Base-by-base conservation (phyloP, 768 basidiomycete genomes). In the Tulasnella sp. region DNA sequence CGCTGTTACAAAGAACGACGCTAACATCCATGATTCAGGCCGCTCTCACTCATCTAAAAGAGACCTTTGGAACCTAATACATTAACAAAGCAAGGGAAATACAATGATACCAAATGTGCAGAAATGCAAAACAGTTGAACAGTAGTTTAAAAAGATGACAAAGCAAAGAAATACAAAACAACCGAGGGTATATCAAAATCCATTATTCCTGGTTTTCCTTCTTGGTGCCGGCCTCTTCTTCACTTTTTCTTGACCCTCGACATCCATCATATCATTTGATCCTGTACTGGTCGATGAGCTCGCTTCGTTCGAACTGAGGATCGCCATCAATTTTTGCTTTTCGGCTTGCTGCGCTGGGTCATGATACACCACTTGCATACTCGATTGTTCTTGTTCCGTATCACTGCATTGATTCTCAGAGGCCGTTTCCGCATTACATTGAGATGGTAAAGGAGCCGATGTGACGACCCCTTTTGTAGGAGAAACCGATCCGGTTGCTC, bases 281-380 rank as follows among this genome's bases (percentile, higher is more conserved):
- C n/a, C n/a, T n/a, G n/a, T n/a, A n/a, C n/a, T n/a, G n/a, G n/a
- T n/a, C n/a, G n/a, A n/a, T n/a, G n/a, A n/a, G n/a, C n/a, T n/a
- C n/a, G n/a, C n/a, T n/a, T n/a, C n/a, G n/a, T n/a, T n/a, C n/a
- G n/a, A n/a, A n/a, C n/a, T n/a, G n/a, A n/a, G n/a, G n/a, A 84
- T 62, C 48, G 64, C 69, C 72, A 81, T 70, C 57, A 83, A 59
- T 60, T 73, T 67, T 54, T 70, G 66, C 62, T 73, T 73, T 63
- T 80, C 79, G 42, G 73, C 74, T 34, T 66, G 62, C 65, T 82
- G 77, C 19, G 64, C 73, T 1, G 80, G 79, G 63, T 84, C 81
- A 60, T 81, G 79, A 56, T 83, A 85, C 52, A 68, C 70, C 7
- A 84, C 79, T 4, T 72, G 68, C 62, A 76, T 65, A 57, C 72